Conservation (phyloP, 2,329 filamentous ascomycete genomes). For the Botrytis pseudocinerea region DNA sequence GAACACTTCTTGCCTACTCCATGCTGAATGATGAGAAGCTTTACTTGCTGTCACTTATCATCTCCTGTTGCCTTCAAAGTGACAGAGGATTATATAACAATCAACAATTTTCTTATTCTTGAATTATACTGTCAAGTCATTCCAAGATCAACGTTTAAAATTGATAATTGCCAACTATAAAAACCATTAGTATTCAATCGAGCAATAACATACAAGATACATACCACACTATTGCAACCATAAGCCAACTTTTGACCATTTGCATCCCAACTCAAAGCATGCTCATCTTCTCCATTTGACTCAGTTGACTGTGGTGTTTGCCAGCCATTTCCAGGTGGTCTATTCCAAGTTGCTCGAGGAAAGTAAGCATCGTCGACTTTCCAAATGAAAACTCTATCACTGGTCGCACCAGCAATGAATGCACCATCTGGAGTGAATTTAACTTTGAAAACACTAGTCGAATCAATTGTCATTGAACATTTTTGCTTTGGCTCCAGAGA, state of each 20-base stretch:
- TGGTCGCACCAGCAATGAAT: constrained; percentile 63
- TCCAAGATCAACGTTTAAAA: constrained; percentile 24
- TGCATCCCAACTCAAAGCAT: constrained; percentile 63
- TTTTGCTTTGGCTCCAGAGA: constrained; percentile 56
- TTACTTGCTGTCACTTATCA: neutral
- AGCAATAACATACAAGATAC: constrained; percentile 37
- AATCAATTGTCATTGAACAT: constrained; percentile 61
- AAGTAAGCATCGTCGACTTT: constrained; percentile 60
- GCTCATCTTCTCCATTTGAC: constrained; percentile 60
- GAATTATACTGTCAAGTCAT: neutral
- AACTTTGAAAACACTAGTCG: constrained; percentile 54
- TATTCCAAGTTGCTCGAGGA: constrained; percentile 61
- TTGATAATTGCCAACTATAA: constrained; percentile 30
- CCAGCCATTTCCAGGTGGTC: constrained; percentile 57
- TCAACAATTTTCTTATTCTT: neutral
- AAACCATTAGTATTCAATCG: constrained; percentile 15
- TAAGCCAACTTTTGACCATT: constrained; percentile 63
- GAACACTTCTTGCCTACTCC: neutral
- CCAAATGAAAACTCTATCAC: constrained; percentile 62
- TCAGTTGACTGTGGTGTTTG: constrained; percentile 54
- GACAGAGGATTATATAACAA: neutral
- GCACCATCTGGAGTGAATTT: constrained; percentile 64
- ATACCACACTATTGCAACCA: constrained; percentile 61
- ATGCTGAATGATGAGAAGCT: neutral
- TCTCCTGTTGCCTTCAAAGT: neutral